These are phyloP conservation scores for Vicia faba DNA, from an alignment of 306 rosid genomes.

Conservation along the genomic window DNA sequence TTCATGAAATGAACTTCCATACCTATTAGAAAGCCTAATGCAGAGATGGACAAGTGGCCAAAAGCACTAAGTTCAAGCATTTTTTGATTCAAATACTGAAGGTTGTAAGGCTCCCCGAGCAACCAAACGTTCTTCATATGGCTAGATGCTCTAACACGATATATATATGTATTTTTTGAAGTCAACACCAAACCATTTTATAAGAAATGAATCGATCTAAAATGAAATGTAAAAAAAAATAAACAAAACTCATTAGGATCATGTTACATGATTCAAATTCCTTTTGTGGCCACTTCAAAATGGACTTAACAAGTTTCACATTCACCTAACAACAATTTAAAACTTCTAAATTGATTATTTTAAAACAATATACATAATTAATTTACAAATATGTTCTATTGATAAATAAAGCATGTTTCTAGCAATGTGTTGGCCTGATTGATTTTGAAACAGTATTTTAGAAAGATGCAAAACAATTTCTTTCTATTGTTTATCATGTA, in stretches of 20 bases:
- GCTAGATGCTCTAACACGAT: constrained; percentile 41
- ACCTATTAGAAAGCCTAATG: constrained; percentile 82
- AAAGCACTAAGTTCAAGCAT: constrained; percentile 72
- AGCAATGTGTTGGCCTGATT: too few relatives aligned
- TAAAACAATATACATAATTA: too few relatives aligned
- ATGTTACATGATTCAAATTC: not conserved
- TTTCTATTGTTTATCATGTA: not conserved
- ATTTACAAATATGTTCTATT: too few relatives aligned
- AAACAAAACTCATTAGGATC: too few relatives aligned
- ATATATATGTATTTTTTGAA: too few relatives aligned
- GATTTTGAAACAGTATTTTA: not conserved
- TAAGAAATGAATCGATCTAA: too few relatives aligned
- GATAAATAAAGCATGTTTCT: not conserved
- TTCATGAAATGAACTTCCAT: constrained; percentile 4
- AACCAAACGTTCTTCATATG: constrained; percentile 76
- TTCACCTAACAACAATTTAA: constrained; percentile 11
- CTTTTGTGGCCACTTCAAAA: too few relatives aligned
- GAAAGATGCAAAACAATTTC: not conserved
- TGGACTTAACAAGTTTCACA: not conserved
- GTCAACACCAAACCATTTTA: too few relatives aligned
- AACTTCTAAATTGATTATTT: not conserved
- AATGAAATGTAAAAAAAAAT: too few relatives aligned
- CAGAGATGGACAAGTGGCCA: constrained; percentile 60
- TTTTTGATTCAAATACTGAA: constrained; percentile 93
- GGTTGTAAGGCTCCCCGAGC: constrained; percentile 89